Percentiles rank a stretch among this genome's conserved stretches.
phyloP scores from a whole-genome alignment of 139 green algal species.

The Micromonas commoda region DNA sequence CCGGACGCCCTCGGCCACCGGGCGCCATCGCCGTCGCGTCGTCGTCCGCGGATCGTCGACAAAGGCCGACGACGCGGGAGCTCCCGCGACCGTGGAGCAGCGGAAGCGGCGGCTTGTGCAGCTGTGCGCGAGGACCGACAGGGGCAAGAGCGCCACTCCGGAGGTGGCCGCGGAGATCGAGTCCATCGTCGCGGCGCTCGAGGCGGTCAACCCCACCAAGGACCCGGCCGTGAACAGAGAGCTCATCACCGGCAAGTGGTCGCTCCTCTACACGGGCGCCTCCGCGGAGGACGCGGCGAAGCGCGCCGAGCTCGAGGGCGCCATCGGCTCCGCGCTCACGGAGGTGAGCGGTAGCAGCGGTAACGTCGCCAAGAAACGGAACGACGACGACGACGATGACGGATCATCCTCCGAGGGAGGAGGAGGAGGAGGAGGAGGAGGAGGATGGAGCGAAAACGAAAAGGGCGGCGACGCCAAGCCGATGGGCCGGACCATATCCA shows the following conservation, averaged over 20 bases:
- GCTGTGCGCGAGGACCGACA: not conserved
- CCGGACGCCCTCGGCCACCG: too few species aligned
- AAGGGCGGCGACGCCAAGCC: too few species aligned
- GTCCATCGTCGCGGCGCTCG: not conserved
- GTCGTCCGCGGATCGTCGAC: too few species aligned
- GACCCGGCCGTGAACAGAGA: not conserved
- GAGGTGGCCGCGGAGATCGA: not conserved
- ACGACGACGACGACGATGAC: too few species aligned
- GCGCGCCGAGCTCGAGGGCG: not conserved
- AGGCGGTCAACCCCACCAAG: not conserved
- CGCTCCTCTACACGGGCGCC: not conserved
- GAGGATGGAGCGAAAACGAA: not conserved
- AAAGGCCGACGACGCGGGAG: too few species aligned
- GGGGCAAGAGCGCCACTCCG: not conserved
- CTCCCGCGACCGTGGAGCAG: too few species aligned
- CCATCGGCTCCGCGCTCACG: constrained; percentile 5
- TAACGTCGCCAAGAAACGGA: too few species aligned
- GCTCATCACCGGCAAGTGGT: constrained; percentile 12
- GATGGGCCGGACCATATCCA: not conserved
- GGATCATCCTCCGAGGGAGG: too few species aligned
- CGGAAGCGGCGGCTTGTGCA: not conserved
- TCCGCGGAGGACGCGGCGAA: not conserved
- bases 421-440: too few species aligned
- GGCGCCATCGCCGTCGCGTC: too few species aligned
- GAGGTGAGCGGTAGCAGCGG: not conserved